Evolutionary conservation across 257 asterid species (phyloP), one percentile per base, ranked within the genome.

Genomic region (Linderniella brevidens): DNA sequence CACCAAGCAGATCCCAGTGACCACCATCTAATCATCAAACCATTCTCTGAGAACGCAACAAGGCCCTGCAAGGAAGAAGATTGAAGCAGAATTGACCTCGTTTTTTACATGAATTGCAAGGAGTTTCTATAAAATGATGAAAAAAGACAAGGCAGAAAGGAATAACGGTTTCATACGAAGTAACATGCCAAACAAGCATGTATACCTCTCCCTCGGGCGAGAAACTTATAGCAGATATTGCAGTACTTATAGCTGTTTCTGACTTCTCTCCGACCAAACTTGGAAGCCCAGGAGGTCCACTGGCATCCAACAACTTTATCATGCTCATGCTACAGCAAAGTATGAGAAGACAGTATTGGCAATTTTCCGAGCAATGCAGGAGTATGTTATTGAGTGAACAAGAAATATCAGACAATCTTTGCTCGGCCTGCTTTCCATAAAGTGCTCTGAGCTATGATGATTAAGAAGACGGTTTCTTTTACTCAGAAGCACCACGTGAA

Each of bases 201-300:
- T 54, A 19, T 72, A 88, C 98, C 96, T 88, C 98, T 73, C 98
- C 98, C 64, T 84, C 98, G 20, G 73, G 92, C 44, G 98, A 85
- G 88, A 88, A 78, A 72, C 93, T 76, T 48, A 88, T 74, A 64
- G 93, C 87, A 44, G 98, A 84, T 55, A 88, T 84, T 57, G 87
- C 80, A 56, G 97, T 71, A 36, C 70, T 70, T 20, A 65, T 61
- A 48, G 68, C 70, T 56, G 66, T 60, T 56, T 76, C 93, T 38
- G 68, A 66, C 69, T 63, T 64, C 56, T 84, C 82, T 55, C 92
- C 92, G 49, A 80, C 78, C 66, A 88, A 69, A 63, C 66, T 71
- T 41, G 94, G 96, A 78, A 78, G 79, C 52, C 94, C 98, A 48
- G 77, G 90, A 52, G 95, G 98, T 57, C 94, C 98, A 71, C 93